These are phyloP conservation scores for Scutellaria barbata DNA, from an alignment of 257 asterid species.

Conservation along the genomic window DNA sequence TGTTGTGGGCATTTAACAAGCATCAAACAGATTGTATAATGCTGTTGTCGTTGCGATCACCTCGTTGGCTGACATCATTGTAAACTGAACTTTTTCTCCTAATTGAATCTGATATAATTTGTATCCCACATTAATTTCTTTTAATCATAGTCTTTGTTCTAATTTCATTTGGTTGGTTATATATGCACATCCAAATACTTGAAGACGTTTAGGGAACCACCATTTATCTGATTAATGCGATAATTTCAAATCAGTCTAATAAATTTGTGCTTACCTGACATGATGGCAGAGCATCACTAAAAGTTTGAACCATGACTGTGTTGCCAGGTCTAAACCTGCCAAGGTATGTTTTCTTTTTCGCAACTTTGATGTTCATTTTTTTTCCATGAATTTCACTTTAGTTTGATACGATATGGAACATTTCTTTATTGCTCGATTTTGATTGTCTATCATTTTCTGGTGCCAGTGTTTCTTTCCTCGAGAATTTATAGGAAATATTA, in stretches of 20 bases:
- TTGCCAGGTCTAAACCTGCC: constrained; percentile 65
- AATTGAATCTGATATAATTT: not conserved
- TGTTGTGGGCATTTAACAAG: constrained; percentile 17
- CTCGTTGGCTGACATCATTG: not conserved
- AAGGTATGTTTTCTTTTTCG: constrained; percentile 56
- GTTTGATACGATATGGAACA: not conserved
- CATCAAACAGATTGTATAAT: not conserved
- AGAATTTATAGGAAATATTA: constrained; percentile 69
- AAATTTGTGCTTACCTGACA: constrained; percentile 23
- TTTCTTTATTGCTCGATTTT: constrained; percentile 34
- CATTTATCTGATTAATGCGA: not conserved
- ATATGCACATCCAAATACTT: not conserved
- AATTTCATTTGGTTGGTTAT: constrained; percentile 1
- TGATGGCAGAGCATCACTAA: constrained; percentile 69
- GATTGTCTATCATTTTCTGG: constrained; percentile 26
- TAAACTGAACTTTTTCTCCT: not conserved
- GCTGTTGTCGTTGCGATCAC: not conserved
- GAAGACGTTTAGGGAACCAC: constrained; percentile 2
- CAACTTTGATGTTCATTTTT: not conserved
- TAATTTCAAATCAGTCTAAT: constrained; percentile 13
- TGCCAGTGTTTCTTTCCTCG: constrained; percentile 91
- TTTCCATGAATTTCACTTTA: constrained; percentile 33
- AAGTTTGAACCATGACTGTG: constrained; percentile 77
- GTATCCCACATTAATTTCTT: not conserved
- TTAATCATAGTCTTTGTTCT: not conserved